Evolutionary conservation across 192 early-diverging fungal species (phyloP), one percentile per base, ranked within the genome.

Genomic region (Coemansia sp.): DNA sequence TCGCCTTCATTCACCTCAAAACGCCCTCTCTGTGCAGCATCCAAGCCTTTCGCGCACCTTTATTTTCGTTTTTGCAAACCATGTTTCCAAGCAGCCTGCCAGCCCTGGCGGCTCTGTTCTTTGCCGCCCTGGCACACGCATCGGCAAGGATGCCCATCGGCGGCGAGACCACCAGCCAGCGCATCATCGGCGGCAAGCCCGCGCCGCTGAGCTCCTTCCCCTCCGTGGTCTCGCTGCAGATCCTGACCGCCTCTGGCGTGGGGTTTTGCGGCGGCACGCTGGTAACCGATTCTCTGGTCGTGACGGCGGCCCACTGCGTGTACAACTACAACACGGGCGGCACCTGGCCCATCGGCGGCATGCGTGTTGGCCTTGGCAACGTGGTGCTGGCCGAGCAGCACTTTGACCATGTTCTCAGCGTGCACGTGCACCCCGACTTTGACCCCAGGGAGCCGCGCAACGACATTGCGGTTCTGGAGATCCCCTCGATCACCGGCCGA

Each of bases 281-380:
- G 22, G 49, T 71, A 19, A 64, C 52, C 41, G 28, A 55, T 37
- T 46, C 39, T 10, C 42, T 62, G 3, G 27, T 71, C 9, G 53
- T 60, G 29, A 71, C 68, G 0, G 68, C 68, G 13, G 68, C 50
- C n/a, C 68, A 71, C 43, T 71, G 68, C 52, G 55, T 63, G n/a
- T 53, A 44, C 33, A 43, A 71, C 43, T 57, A 45, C 19, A 34
- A 34, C 5, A 22, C 18, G 0, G 47, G 35, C 9, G 24, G 20
- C 19, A 4, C 28, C 4, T 35, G 58, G 20, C 11, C 46, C 0
- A 40, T 60, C 0, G 23, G 15, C 13, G 38, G 19, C 30, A 45
- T 71, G 32, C 50, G 26, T 13, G 50, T 71, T 9, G 68, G 68
- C 1, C 33, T 38, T 14, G 60, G 60, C 10, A 58, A 47, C 43